Evolutionary conservation across 2,329 filamentous ascomycete genomes (phyloP), one percentile per base, ranked within the genome.

Genomic region (Tolypocladium pustulatum): DNA sequence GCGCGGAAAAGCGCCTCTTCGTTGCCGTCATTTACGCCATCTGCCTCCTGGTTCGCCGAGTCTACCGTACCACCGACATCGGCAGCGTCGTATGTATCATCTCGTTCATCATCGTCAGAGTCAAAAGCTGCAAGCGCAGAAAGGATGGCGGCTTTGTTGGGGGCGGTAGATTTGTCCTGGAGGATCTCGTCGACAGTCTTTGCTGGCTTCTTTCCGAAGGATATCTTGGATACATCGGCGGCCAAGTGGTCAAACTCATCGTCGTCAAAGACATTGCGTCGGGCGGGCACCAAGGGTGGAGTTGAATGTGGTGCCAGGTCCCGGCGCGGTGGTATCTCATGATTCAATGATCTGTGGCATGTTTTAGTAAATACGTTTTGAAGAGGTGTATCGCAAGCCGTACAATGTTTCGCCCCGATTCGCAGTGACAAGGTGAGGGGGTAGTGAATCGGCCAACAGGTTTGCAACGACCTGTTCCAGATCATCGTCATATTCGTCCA

Each of bases 31-130:
- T 71, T 74, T 7, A 65, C 66, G 17, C 73, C 77, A 59, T 81
- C 77, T 1, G 73, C 73, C 59, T 82, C 79, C 56, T 84, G 82
- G 40, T 81, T 78, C n/a, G 84, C 79, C 7, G 82, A 78, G 22
- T 96, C 91, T 3, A 97, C 86, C 0, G 89, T 90, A 27, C 93
- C 92, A 40, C 94, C 94, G 2, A 97, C 91, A 68, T 97, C 94
- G 55, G 86, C 90, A 1, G 87, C 85, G 66, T 99, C 94, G 69
- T 99, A 99, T 0, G 93, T 97, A 71, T 99, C 94, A 71, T 99
- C 94, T 40, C 91, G 84, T 75, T 99, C 94, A 70, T 99, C 94
- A 64, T 97, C 94, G 66, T 97, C 93, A 0, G 87, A 88, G 73
- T 97, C 92, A 65, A 97, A 97, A 0, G 88, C 82, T 20, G 91